A percentile compares a stretch with the other conserved stretches of the same genome.
Conservation (phyloP, 352 stramenopile genomes). For the Halophytophthora polymorphica region DNA sequence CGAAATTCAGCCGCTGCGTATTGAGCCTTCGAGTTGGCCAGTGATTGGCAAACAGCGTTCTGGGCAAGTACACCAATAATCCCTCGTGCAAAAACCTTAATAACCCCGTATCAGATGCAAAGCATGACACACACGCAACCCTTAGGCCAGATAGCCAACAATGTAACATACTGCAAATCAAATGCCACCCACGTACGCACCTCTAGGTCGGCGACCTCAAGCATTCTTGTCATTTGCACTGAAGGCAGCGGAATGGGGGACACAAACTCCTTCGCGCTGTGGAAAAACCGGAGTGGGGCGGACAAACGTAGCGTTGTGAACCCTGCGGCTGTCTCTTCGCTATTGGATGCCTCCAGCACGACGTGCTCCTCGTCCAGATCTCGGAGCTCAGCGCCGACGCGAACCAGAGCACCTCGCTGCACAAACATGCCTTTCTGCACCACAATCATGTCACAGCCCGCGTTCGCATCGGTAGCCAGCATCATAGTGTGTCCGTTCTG, state of each 20-base stretch:
- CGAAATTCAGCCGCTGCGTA: neutral
- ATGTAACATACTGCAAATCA: neutral
- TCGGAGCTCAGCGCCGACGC: conserved; percentile 21
- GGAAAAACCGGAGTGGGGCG: conserved; percentile 22
- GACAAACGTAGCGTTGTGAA: conserved; percentile 15
- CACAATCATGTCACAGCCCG: conserved; percentile 18
- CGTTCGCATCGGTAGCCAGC: conserved; percentile 10
- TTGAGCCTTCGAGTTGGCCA: neutral
- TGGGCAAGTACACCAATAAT: conserved; percentile 1
- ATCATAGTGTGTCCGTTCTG: conserved; percentile 24
- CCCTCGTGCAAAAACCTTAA: conserved; percentile 7
- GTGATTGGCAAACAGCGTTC: neutral
- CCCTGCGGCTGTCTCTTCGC: conserved; percentile 6
- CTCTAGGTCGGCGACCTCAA: conserved; percentile 11
- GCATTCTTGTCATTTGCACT: neutral
- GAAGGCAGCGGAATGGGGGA: conserved; percentile 13
- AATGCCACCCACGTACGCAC: neutral
- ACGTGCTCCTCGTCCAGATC: conserved; percentile 29
- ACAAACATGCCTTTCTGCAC: conserved; percentile 19
- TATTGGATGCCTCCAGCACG: conserved; percentile 5
- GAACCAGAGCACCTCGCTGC: conserved; percentile 15
- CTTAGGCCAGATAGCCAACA: neutral
- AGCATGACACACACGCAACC: neutral
- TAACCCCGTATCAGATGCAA: neutral
- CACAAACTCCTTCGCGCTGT: conserved; percentile 25